Percentiles rank a stretch among this genome's conserved stretches.
phyloP scores from a whole-genome alignment of 1,284 basidiomycete species.

The Tilletiopsis washingtonensis region DNA sequence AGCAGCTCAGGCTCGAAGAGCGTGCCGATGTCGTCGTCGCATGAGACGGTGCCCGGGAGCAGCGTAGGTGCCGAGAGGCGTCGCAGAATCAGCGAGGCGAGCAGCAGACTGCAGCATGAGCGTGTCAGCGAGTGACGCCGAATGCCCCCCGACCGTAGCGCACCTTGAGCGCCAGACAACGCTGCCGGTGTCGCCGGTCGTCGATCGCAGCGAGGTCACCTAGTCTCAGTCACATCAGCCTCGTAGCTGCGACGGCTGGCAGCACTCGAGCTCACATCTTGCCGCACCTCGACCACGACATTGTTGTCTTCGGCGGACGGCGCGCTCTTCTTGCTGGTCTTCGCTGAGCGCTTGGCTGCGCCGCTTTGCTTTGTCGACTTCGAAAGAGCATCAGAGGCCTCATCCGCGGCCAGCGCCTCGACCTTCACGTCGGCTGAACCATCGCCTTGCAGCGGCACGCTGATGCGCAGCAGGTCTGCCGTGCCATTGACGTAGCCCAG shows the following conservation, averaged over 20 bases:
- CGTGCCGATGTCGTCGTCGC: background rate
- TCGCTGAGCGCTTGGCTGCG: too few relatives aligned
- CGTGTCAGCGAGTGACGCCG: background rate
- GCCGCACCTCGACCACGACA: background rate
- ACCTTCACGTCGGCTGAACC: too few relatives aligned
- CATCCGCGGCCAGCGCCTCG: too few relatives aligned
- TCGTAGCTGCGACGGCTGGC: too few relatives aligned
- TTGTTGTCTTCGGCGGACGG: background rate
- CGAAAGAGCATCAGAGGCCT: too few relatives aligned
- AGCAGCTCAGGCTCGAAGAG: background rate
- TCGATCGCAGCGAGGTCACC: conserved; percentile 29
- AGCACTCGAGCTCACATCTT: too few relatives aligned
- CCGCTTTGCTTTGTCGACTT: too few relatives aligned
- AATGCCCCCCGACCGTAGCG: too few relatives aligned
- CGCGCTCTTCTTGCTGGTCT: background rate
- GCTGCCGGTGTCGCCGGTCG: conserved; percentile 36
- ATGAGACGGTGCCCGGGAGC: background rate
- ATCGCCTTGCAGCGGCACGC: background rate
- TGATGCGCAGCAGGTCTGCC: conserved; percentile 15
- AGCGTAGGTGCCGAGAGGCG: too few relatives aligned
- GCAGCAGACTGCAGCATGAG: background rate
- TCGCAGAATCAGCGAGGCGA: conserved; percentile 15
- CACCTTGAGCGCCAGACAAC: conserved; percentile 35
- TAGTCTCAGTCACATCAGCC: conserved; percentile 10
- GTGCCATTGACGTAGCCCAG: conserved; percentile 23